A percentile compares a stretch with the other conserved stretches of the same genome.
phyloP scores from a whole-genome alignment of 495 filamentous ascomycete genomes.

The Acidiella bohemica region DNA sequence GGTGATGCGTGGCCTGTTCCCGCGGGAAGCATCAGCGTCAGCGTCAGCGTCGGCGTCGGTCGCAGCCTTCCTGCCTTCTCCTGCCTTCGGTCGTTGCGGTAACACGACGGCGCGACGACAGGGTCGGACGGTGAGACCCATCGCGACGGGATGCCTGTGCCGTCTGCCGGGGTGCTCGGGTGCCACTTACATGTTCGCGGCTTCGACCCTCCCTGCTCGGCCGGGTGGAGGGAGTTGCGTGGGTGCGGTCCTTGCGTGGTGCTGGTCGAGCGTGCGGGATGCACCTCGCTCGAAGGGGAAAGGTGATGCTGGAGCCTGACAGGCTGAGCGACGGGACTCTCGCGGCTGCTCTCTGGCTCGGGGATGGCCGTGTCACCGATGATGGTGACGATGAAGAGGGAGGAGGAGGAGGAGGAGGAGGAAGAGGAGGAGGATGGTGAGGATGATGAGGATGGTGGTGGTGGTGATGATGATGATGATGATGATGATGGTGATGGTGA shows the following conservation, averaged over 20 bases:
- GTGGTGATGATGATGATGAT: no score
- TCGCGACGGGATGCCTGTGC: constrained; percentile 1
- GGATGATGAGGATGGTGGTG: no score
- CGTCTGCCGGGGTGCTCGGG: neutral
- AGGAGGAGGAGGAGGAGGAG: no score
- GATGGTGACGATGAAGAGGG: no score
- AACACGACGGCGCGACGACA: neutral
- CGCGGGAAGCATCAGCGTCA: no score
- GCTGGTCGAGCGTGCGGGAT: constrained; percentile 4
- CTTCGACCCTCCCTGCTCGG: neutral
- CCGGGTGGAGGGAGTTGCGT: no score
- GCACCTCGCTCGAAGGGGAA: constrained; percentile 17
- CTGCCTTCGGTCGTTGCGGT: neutral
- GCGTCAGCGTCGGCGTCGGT: no score
- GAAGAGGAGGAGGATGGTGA: no score
- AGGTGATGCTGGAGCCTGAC: constrained; percentile 3
- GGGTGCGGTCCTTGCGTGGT: constrained; percentile 15
- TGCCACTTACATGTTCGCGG: constrained; percentile 19
- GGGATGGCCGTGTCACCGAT: no score
- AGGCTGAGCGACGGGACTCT: no score
- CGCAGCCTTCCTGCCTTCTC: neutral
- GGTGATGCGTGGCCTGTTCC: constrained; percentile 59
- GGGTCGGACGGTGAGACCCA: constrained; percentile 17
- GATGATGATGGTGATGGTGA: no score
- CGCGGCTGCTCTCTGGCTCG: no score